These are phyloP conservation scores for Batkoa obscura DNA, from an alignment of 371 early-diverging fungal genomes.

Conservation along the genomic window DNA sequence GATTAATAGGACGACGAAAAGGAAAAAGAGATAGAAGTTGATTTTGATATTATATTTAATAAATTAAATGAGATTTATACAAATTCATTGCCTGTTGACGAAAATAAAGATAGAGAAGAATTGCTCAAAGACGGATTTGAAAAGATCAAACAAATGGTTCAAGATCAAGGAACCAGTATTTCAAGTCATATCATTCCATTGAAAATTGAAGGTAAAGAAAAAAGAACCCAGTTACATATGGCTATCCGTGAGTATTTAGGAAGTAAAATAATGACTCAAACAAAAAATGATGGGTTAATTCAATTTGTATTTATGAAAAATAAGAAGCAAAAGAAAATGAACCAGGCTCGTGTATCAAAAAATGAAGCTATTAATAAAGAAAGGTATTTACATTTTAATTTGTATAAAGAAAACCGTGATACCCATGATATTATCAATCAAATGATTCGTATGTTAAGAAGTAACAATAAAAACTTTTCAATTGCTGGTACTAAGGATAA, in stretches of 20 bases:
- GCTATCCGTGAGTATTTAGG: constrained; percentile 26
- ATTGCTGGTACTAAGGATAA: constrained; percentile 98
- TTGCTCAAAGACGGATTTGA: background rate
- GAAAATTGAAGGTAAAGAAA: background rate
- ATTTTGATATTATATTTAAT: constrained; percentile 7
- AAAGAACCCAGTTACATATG: constrained; percentile 27
- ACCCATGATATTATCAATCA: constrained; percentile 62
- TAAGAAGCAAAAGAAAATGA: constrained; percentile 8
- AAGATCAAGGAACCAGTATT: no score
- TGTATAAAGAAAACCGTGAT: constrained; percentile 80
- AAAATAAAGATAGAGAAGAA: background rate
- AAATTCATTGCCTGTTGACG: background rate
- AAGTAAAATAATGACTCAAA: constrained; percentile 18
- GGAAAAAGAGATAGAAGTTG: background rate
- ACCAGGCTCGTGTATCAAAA: constrained; percentile 8
- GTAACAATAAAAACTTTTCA: constrained; percentile 33
- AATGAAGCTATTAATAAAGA: constrained; percentile 31
- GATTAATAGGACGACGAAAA: background rate
- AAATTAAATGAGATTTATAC: background rate
- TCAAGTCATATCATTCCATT: no score
- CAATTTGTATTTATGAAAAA: constrained; percentile 15
- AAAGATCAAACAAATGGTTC: no score
- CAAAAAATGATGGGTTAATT: constrained; percentile 24
- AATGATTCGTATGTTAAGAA: constrained; percentile 27
- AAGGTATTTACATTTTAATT: constrained; percentile 54